A percentile compares a stretch with the other conserved stretches of the same genome.
Evolutionary conservation across 768 basidiomycete genomes (phyloP).

Genomic region (Dioszegia hungarica): DNA sequence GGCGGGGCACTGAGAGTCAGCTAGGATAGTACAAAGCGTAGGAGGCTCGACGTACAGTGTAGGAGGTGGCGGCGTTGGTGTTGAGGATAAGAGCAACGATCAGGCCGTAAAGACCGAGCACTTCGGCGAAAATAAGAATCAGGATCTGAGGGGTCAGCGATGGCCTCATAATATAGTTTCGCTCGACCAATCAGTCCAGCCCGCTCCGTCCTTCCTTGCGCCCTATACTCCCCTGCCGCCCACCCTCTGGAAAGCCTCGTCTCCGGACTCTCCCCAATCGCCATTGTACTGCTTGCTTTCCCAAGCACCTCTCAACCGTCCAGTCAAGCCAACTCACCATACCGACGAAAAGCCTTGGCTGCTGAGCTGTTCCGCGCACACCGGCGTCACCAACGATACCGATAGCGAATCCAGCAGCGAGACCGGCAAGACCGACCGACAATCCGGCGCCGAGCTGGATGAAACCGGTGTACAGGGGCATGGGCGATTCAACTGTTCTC

Average conservation of each 20-base stretch:
- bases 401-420: constrained; percentile 54
- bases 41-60: constrained; percentile 26
- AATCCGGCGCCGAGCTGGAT: constrained; percentile 66
- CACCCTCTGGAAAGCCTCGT: too few relatives aligned
- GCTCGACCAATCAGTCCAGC: too few relatives aligned
- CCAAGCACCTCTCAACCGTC: not conserved
- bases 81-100: constrained; percentile 97
- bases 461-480: constrained; percentile 83
- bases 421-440: constrained; percentile 83
- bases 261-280: too few relatives aligned
- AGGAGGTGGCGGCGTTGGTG: constrained; percentile 52
- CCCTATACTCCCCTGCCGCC: too few relatives aligned
- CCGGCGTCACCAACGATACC: constrained; percentile 99
- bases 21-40: not conserved
- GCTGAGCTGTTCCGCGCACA: constrained; percentile 95
- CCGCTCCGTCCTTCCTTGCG: too few relatives aligned
- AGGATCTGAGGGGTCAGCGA: constrained; percentile 59
- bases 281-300: not conserved
- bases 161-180: too few relatives aligned
- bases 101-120: constrained; percentile 87
- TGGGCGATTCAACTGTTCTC: constrained; percentile 60
- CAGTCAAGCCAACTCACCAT: constrained; percentile 55
- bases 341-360: constrained; percentile 86
- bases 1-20: constrained; percentile 1
- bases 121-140: constrained; percentile 77